Conservation (phyloP, 2,329 filamentous ascomycete species). For the Graphilbum fragrans region DNA sequence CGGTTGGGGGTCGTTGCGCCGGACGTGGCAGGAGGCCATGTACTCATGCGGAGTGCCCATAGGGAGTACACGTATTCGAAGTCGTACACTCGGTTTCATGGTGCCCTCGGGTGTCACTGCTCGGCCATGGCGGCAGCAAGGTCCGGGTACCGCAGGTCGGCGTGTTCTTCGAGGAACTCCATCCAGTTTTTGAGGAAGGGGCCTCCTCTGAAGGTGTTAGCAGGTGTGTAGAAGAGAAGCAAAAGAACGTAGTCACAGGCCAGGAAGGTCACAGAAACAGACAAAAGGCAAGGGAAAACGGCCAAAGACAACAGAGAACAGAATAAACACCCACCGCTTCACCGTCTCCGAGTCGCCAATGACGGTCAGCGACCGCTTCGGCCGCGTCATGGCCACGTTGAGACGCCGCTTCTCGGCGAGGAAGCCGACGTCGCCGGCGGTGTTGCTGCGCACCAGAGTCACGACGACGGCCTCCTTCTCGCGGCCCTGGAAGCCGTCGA, state of each 20-base stretch:
- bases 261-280: not conserved
- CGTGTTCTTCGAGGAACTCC: slow-evolving; percentile 77
- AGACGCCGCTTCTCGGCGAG: slow-evolving; percentile 81
- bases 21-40: too few relatives aligned
- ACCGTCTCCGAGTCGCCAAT: slow-evolving; percentile 94
- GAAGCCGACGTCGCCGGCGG: slow-evolving; percentile 81
- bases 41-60: too few relatives aligned
- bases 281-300: not conserved
- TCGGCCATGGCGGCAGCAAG: slow-evolving; percentile 24
- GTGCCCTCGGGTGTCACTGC: not conserved
- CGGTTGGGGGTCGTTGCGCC: too few relatives aligned
- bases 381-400: slow-evolving; percentile 96
- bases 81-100: too few relatives aligned
- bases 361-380: slow-evolving; percentile 78
- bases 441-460: slow-evolving; percentile 86
- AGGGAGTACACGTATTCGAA: too few relatives aligned
- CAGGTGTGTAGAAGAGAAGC: slow-evolving; percentile 10
- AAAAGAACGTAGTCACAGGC: slow-evolving; percentile 4
- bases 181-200: slow-evolving; percentile 85
- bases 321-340: slow-evolving; percentile 43
- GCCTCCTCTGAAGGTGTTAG: slow-evolving; percentile 50
- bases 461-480: slow-evolving; percentile 95
- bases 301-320: too few relatives aligned
- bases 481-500: slow-evolving; percentile 88
- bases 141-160: slow-evolving; percentile 83